These are phyloP conservation scores for Begonia peltatifolia DNA, from an alignment of 306 rosid species.

Conservation along the genomic window DNA sequence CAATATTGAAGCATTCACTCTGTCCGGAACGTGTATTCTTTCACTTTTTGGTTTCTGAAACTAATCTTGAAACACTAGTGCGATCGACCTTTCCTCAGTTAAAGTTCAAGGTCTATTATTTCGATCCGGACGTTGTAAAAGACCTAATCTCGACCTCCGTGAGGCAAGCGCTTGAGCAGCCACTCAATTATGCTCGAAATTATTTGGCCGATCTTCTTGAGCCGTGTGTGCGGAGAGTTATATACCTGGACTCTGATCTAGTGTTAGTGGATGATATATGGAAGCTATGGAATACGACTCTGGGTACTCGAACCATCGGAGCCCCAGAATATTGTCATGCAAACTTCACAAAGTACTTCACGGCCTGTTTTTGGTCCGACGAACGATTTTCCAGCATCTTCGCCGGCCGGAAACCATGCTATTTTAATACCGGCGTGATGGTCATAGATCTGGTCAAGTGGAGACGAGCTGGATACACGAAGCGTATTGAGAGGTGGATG, in stretches of 20 bases:
- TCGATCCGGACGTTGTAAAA: constrained; percentile 33
- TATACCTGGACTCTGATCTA: constrained; percentile 54
- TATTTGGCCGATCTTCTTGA: constrained; percentile 48
- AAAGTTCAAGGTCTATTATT: constrained; percentile 49
- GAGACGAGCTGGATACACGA: constrained; percentile 36
- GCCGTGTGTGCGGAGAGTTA: constrained; percentile 37
- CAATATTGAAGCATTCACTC: constrained; percentile 32
- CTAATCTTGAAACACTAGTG: constrained; percentile 28
- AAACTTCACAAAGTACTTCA: constrained; percentile 49
- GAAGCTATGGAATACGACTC: constrained; percentile 37
- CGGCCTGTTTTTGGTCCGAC: constrained; percentile 37
- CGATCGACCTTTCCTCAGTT: constrained; percentile 40
- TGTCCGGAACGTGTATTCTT: constrained; percentile 53
- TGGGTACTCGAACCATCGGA: constrained; percentile 32
- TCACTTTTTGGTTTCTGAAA: constrained; percentile 45
- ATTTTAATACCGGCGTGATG: constrained; percentile 72
- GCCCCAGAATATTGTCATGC: constrained; percentile 74
- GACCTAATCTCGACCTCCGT: constrained; percentile 51
- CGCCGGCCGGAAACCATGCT: constrained; percentile 30
- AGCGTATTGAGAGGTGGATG: constrained; percentile 47
- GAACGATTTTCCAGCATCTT: constrained; percentile 16
- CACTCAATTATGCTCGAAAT: constrained; percentile 54
- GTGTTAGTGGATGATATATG: constrained; percentile 46
- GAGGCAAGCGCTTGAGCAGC: constrained; percentile 61
- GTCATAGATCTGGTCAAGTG: constrained; percentile 56